Percentiles rank a stretch among this genome's conserved stretches.
Conservation (phyloP, 2,329 filamentous ascomycete genomes). For the Calonectria pseudoturangicola region DNA sequence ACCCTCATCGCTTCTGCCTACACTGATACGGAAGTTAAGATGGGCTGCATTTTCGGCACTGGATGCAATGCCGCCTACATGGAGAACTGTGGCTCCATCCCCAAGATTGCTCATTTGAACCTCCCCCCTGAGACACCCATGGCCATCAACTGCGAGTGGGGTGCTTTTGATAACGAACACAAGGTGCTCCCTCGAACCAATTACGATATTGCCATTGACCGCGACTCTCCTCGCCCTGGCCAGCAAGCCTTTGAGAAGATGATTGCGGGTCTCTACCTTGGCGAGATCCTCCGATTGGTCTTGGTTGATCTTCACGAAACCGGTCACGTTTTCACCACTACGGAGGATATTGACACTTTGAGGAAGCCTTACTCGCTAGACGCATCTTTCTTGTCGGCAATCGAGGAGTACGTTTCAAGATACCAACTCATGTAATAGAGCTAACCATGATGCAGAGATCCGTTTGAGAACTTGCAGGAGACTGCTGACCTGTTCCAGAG, state of each 20-base stretch:
- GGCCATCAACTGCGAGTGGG: slow-evolving; percentile 98
- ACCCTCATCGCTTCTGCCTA: slow-evolving; percentile 97
- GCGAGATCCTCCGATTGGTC: slow-evolving; percentile 94
- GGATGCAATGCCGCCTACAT: slow-evolving; percentile 99
- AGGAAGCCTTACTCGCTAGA: slow-evolving; percentile 93
- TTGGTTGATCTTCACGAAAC: slow-evolving; percentile 90
- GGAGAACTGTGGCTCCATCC: slow-evolving; percentile 92
- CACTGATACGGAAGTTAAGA: slow-evolving; percentile 93
- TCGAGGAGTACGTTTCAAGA: slow-evolving; percentile 83
- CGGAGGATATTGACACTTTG: slow-evolving; percentile 81
- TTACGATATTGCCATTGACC: slow-evolving; percentile 92
- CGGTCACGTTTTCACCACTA: slow-evolving; percentile 85
- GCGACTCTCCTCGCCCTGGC: slow-evolving; percentile 92
- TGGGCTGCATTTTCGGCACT: slow-evolving; percentile 98
- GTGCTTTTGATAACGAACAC: slow-evolving; percentile 96
- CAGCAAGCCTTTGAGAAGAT: slow-evolving; percentile 99
- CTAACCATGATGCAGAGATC: slow-evolving; percentile 76
- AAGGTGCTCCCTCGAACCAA: slow-evolving; percentile 88
- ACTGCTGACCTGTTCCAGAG: slow-evolving; percentile 87
- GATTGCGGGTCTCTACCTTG: slow-evolving; percentile 95
- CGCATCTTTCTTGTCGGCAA: slow-evolving; percentile 92
- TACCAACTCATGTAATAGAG: not conserved
- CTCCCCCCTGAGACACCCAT: slow-evolving; percentile 89
- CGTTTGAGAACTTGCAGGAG: slow-evolving; percentile 95
- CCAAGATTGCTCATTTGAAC: slow-evolving; percentile 94